Conservation (phyloP, 352 stramenopile genomes). For the Chrysophaeum taylorii region DNA sequence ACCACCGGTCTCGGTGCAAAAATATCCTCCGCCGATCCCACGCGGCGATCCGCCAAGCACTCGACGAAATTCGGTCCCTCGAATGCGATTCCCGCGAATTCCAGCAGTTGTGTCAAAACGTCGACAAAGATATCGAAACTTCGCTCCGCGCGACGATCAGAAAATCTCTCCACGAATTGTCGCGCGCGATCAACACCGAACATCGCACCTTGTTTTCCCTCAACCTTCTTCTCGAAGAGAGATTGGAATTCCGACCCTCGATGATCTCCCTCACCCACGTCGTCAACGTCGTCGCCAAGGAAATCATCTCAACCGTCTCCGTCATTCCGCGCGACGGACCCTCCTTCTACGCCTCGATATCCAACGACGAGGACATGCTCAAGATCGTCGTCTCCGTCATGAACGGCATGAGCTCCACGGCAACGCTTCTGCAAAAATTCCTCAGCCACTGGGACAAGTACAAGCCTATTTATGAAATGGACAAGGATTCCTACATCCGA, state of each 20-base stretch:
- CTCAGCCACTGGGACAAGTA: conserved; percentile 51
- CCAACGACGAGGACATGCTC: conserved; percentile 85
- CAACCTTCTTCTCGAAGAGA: conserved; percentile 80
- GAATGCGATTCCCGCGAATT: too few species aligned
- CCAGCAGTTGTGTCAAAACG: too few species aligned
- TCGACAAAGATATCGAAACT: conserved; percentile 75
- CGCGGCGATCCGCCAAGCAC: conserved; percentile 67
- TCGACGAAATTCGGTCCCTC: conserved; percentile 75
- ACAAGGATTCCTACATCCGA: conserved; percentile 84
- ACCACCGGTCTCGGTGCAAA: conserved; percentile 68
- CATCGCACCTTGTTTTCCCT: conserved; percentile 79
- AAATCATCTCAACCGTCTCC: conserved; percentile 83
- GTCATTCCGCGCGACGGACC: conserved; percentile 61
- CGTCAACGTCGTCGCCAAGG: conserved; percentile 83
- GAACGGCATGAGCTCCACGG: conserved; percentile 84
- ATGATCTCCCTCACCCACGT: conserved; percentile 85
- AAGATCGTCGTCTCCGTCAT: conserved; percentile 87
- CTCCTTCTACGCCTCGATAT: conserved; percentile 81
- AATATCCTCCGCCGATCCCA: conserved; percentile 52
- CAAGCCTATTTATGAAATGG: conserved; percentile 75
- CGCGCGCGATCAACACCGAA: conserved; percentile 78
- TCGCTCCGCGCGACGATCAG: conserved; percentile 79
- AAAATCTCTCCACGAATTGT: conserved; percentile 81
- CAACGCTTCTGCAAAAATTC: conserved; percentile 84
- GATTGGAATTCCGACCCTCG: conserved; percentile 79